Conservation (phyloP, 2,329 filamentous ascomycete species). For the Meredithiella fracta region DNA sequence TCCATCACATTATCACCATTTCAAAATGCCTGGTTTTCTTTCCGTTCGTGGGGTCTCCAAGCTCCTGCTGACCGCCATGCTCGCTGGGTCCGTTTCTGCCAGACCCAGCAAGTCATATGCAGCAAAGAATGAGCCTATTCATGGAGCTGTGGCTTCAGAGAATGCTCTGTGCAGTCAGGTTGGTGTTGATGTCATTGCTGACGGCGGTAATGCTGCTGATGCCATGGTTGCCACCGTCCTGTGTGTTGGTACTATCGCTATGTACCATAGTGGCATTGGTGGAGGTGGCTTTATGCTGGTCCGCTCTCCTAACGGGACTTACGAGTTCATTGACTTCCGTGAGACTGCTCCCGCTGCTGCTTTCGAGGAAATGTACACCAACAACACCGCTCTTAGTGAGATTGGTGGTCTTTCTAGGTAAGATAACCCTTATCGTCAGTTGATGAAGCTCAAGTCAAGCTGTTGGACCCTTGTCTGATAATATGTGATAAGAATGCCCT, state of each 20-base stretch:
- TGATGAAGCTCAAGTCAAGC: not conserved
- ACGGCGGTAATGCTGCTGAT: conserved; percentile 51
- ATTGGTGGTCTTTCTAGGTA: conserved; percentile 56
- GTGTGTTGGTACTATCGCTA: conserved; percentile 45
- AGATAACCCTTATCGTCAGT: conserved; percentile 22
- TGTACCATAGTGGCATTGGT: conserved; percentile 56
- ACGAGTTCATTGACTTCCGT: conserved; percentile 72
- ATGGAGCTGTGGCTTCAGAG: conserved; percentile 47
- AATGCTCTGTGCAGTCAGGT: conserved; percentile 41
- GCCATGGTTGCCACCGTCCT: conserved; percentile 47
- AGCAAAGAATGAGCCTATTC: conserved; percentile 5
- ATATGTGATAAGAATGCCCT: too few species aligned
- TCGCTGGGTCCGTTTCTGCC: not conserved
- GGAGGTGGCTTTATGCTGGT: conserved; percentile 69
- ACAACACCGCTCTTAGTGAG: conserved; percentile 46
- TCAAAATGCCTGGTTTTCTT: conserved; percentile 10
- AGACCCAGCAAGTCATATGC: not conserved
- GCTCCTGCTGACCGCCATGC: conserved; percentile 7
- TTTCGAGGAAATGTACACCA: conserved; percentile 64
- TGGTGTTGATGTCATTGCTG: conserved; percentile 37
- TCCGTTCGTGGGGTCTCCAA: conserved; percentile 9
- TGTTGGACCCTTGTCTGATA: not conserved
- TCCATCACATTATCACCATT: not conserved
- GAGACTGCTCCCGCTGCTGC: conserved; percentile 70
- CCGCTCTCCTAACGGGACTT: conserved; percentile 45